Percentiles rank a stretch among this genome's conserved stretches.
phyloP scores from a whole-genome alignment of 331 rosid species.

The Acacia concinna region DNA sequence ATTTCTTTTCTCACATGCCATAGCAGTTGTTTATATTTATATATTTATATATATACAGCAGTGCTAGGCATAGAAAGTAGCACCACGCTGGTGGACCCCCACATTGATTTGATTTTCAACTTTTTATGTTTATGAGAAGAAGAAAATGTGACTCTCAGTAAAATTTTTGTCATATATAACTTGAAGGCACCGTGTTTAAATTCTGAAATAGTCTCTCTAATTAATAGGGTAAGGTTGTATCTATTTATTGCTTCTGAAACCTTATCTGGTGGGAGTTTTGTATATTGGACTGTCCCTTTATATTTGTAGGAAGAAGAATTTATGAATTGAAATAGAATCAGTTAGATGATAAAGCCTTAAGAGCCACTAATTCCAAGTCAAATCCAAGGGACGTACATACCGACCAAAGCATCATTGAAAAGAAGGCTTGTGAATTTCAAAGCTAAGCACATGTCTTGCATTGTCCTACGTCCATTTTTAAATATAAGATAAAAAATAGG shows the following conservation, averaged over 20 bases:
- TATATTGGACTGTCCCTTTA: no score
- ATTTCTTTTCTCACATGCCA: constrained; percentile 4
- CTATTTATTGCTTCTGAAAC: no score
- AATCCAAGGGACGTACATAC: constrained; percentile 20
- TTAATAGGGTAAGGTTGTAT: accelerated
- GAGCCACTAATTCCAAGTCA: constrained; percentile 26
- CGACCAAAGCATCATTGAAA: not conserved
- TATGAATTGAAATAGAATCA: not conserved
- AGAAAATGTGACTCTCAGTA: not conserved
- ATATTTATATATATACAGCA: not conserved
- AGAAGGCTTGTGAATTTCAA: constrained; percentile 8
- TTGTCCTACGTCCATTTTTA: no score
- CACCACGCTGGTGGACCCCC: constrained; percentile 24
- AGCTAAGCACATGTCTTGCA: constrained; percentile 3
- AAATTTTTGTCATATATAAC: not conserved
- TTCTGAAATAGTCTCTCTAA: accelerated
- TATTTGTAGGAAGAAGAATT: not conserved
- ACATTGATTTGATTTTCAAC: constrained; percentile 13
- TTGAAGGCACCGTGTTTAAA: no score
- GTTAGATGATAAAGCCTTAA: not conserved
- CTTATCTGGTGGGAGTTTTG: no score
- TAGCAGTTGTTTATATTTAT: not conserved
- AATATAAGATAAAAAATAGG: no score
- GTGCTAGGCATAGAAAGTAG: constrained; percentile 19
- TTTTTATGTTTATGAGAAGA: not conserved